Percentiles rank a stretch among this genome's conserved stretches.
Conservation (phyloP, 371 early-diverging fungal genomes). For the Sporodiniella umbellata region DNA sequence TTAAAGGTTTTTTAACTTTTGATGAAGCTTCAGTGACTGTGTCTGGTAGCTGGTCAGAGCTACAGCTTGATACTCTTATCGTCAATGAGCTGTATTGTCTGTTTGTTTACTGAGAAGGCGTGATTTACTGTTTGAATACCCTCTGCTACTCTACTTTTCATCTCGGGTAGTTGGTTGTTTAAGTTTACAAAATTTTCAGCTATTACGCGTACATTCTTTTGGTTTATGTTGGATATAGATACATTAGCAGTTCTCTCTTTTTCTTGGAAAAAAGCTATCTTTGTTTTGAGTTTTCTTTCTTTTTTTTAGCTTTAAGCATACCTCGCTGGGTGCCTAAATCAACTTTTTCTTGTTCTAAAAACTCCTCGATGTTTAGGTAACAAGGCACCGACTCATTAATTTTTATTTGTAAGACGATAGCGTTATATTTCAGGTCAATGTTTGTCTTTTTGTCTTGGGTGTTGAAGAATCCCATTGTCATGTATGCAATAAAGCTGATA, state of each 20-base stretch:
- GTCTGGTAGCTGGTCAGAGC: too few relatives aligned
- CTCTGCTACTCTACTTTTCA: neutral
- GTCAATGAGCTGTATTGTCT: neutral
- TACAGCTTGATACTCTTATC: too few relatives aligned
- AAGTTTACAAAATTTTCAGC: neutral
- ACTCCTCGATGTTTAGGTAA: constrained; percentile 1
- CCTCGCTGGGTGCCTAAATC: constrained; percentile 1
- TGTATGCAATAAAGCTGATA: neutral
- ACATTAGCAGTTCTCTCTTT: neutral
- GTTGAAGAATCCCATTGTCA: neutral
- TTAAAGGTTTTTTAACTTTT: too few relatives aligned
- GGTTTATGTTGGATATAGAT: neutral
- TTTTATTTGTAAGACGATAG: neutral
- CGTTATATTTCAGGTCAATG: neutral
- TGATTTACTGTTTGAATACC: neutral
- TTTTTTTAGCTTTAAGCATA: neutral
- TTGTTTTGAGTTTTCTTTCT: neutral
- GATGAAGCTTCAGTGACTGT: too few relatives aligned
- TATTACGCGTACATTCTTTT: neutral
- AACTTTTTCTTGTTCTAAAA: constrained; percentile 1
- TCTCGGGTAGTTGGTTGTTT: neutral
- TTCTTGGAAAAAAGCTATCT: neutral
- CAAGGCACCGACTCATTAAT: neutral
- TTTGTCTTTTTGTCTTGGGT: neutral
- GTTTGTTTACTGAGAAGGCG: neutral